Evolutionary conservation across 2,329 filamentous ascomycete species (phyloP), one percentile per base, ranked within the genome.

Genomic region (Aplosporella prunicola): DNA sequence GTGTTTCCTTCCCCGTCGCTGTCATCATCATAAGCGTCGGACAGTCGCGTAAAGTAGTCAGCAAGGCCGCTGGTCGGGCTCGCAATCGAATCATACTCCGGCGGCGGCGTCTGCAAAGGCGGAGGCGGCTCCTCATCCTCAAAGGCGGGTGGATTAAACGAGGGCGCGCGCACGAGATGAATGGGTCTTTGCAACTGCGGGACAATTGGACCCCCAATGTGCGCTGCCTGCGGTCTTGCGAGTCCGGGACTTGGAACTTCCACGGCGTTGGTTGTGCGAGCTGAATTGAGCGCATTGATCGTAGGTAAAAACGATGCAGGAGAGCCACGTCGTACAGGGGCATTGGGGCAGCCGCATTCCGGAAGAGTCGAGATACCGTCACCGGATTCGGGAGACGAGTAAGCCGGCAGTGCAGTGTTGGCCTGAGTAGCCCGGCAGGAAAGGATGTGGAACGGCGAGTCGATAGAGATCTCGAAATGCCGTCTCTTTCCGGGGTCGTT

Each of bases 391-490:
- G 71, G 72, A 39, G 64, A 72, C 7, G 76, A 78, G 57, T 95
- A 95, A 11, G 83, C 82, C 0, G 88, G 88, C 9, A 94, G 71
- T 9, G 78, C 78, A 17, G 82, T 93, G 58, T 94, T 94, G 33
- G 84, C 81, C 56, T 91, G 83, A 1, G 86, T 93, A n/a, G 88
- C 87, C 44, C 83, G 83, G 64, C 88, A 95, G 44, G 88, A 89
- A 32, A 94, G 80, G 30, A 94, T 85, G 44, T 89, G 89, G 55
- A 95, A 89, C 1, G 88, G 88, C 2, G 87, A 94, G 61, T 95
- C 88, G 49, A 95, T 95, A 47, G 86, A 93, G 51, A 94, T 94
- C 59, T 95, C 88, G 48, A 93, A 95, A 55, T 94, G 88, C 22
- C 87, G 76, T 45, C 87, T 76, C 53, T 88, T 88, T 1, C 68